phyloP scores from a whole-genome alignment of 75 land plant genomes.

The Pinus tabuliformis region DNA sequence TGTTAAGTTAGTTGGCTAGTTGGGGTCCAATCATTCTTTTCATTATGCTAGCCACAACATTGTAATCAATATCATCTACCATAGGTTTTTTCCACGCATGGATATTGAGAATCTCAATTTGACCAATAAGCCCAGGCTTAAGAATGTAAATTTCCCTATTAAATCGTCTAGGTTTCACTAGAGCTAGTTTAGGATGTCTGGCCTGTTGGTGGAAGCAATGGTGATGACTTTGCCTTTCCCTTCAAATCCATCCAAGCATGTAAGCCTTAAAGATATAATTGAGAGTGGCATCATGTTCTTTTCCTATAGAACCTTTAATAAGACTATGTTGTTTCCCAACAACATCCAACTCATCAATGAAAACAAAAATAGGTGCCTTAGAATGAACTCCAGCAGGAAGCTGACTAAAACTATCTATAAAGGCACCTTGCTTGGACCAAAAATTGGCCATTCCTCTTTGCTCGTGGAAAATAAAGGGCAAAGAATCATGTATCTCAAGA shows the following conservation, averaged over 20 bases:
- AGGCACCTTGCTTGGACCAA: no score
- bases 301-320: conserved; percentile 93
- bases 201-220: conserved; percentile 95
- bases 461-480: no score
- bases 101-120: conserved; percentile 80
- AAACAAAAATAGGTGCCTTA: conserved; percentile 93
- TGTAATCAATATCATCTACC: conserved; percentile 90
- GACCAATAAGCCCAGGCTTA: conserved; percentile 81
- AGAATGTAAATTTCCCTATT: conserved; percentile 87
- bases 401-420: no score
- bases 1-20: conserved; percentile 83
- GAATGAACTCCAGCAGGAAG: no score
- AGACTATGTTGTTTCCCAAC: conserved; percentile 91
- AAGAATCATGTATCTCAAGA: no score
- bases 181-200: conserved; percentile 93
- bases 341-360: conserved; percentile 97
- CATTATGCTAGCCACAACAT: conserved; percentile 73
- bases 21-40: conserved; percentile 95
- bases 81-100: conserved; percentile 90
- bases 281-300: conserved; percentile 95
- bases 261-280: conserved; percentile 78
- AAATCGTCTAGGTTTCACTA: conserved; percentile 86
- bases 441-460: no score
- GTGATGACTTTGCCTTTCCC: conserved; percentile 94
- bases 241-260: conserved; percentile 97